These are phyloP conservation scores for Chalciporus piperatoides DNA, from an alignment of 1,284 basidiomycete species.

Conservation along the genomic window DNA sequence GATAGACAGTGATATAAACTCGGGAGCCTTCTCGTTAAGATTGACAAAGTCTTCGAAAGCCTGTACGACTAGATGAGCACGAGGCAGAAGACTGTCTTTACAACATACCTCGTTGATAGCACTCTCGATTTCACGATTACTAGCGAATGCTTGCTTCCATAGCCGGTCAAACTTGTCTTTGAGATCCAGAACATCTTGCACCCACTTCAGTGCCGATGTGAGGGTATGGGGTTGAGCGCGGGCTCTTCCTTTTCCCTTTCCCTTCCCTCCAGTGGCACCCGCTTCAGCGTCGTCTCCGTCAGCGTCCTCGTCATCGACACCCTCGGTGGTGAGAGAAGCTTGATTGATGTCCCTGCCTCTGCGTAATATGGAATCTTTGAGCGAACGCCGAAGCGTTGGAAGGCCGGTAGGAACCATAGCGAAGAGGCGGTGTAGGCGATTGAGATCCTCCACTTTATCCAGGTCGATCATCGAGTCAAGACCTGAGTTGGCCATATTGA, in stretches of 20 bases:
- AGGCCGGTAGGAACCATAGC: constrained; percentile 69
- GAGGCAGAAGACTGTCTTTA: not conserved
- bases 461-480: constrained; percentile 86
- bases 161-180: constrained; percentile 89
- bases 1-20: constrained; percentile 96
- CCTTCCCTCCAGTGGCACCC: constrained; percentile 46
- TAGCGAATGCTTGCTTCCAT: constrained; percentile 69
- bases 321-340: constrained; percentile 39
- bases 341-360: constrained; percentile 84
- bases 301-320: constrained; percentile 35
- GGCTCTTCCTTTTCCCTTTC: constrained; percentile 64
- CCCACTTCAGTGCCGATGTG: constrained; percentile 83
- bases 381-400: constrained; percentile 58
- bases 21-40: constrained; percentile 81
- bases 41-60: constrained; percentile 95
- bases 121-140: constrained; percentile 79
- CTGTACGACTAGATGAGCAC: constrained; percentile 38
- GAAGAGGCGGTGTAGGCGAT: constrained; percentile 80
- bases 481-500: constrained; percentile 83
- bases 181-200: constrained; percentile 86
- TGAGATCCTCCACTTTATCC: constrained; percentile 75
- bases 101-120: constrained; percentile 78
- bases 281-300: constrained; percentile 38
- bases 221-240: constrained; percentile 47
- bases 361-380: constrained; percentile 74